Evolutionary conservation across 177 flowering plant genomes (phyloP).

Genomic region (Telopea speciosissima): DNA sequence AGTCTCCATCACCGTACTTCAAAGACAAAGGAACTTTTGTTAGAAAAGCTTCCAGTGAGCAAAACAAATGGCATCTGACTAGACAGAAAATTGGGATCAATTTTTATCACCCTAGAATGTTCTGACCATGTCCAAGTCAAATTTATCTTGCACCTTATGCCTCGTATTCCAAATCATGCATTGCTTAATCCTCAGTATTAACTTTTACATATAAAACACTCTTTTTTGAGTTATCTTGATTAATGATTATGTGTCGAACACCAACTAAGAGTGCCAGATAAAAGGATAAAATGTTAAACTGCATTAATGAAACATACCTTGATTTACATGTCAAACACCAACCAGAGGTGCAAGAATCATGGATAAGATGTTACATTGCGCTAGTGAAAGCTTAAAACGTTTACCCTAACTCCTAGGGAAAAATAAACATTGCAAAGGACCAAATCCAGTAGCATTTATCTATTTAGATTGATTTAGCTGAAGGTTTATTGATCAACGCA

Average conservation of each 20-base stretch:
- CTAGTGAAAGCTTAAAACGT: too few species aligned
- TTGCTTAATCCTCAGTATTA: background rate
- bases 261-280: background rate
- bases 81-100: background rate
- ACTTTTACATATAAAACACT: too few species aligned
- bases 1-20: slow-evolving; percentile 45
- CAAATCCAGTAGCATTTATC: too few species aligned
- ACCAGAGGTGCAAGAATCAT: too few species aligned
- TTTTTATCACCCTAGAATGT: background rate
- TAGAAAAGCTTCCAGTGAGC: background rate
- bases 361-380: background rate
- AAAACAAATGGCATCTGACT: background rate
- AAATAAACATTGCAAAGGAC: too few species aligned
- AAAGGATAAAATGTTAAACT: background rate
- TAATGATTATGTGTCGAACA: background rate
- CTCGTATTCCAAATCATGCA: background rate
- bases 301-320: background rate
- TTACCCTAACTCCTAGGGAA: too few species aligned
- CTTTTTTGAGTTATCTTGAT: too few species aligned
- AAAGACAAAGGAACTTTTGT: slow-evolving; percentile 14
- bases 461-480: too few species aligned
- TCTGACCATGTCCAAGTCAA: background rate
- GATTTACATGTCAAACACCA: background rate
- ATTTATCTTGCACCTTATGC: background rate
- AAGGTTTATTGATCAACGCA: too few species aligned